phyloP scores from a whole-genome alignment of 495 filamentous ascomycete species.

The Aspergillus sclerotioniger region DNA sequence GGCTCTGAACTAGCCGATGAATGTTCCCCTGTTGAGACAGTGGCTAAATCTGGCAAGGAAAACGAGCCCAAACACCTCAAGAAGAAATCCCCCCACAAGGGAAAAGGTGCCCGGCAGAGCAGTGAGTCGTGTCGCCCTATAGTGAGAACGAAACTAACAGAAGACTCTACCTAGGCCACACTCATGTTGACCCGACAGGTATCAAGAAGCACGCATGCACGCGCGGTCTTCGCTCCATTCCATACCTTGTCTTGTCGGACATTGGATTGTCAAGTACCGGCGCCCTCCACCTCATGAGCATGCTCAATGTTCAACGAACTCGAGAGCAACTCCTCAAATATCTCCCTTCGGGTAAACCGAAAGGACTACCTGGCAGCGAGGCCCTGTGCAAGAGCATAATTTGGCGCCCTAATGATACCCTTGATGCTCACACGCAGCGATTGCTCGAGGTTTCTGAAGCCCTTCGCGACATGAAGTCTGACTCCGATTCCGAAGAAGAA shows the following conservation, averaged over 20 bases:
- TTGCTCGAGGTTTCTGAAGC: constrained; percentile 57
- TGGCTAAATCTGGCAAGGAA: constrained; percentile 14
- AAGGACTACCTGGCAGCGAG: constrained; percentile 23
- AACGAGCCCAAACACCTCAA: constrained; percentile 12
- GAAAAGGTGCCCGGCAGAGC: constrained; percentile 17
- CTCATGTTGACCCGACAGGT: constrained; percentile 10
- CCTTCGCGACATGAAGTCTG: constrained; percentile 18
- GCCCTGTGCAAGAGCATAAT: constrained; percentile 32
- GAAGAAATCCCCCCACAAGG: constrained; percentile 25
- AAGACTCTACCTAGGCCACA: neutral
- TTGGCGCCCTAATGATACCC: constrained; percentile 32
- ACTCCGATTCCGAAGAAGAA: constrained; percentile 9
- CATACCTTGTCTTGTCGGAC: constrained; percentile 41
- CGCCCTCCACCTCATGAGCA: constrained; percentile 44
- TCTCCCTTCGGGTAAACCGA: constrained; percentile 34
- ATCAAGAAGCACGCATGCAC: constrained; percentile 33
- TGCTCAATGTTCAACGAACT: constrained; percentile 40
- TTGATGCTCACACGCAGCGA: constrained; percentile 31
- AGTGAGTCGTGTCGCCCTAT: constrained; percentile 8
- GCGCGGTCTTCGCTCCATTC: constrained; percentile 45
- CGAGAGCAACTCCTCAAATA: constrained; percentile 40
- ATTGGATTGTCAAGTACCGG: constrained; percentile 35
- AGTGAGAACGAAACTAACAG: neutral
- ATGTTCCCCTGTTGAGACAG: constrained; percentile 2
- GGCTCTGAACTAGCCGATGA: neutral